Conservation (phyloP, 2,329 filamentous ascomycete species). For the Trichophyton equinum region DNA sequence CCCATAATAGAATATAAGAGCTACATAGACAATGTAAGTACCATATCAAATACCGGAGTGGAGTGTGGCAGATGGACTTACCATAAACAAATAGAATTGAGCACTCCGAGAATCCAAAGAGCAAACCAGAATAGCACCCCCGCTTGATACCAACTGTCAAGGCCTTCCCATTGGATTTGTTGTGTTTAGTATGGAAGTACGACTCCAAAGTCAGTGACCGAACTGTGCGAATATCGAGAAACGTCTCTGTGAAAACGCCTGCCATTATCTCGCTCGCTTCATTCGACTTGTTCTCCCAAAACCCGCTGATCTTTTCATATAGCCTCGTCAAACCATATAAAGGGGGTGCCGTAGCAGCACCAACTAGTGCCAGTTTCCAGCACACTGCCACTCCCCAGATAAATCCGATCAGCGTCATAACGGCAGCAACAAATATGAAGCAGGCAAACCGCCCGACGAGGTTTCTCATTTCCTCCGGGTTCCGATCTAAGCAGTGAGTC, state of each 20-base stretch:
- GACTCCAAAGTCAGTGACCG: constrained; percentile 60
- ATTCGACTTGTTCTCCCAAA: constrained; percentile 61
- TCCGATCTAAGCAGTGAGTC: constrained; percentile 61
- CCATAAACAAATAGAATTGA: constrained; percentile 55
- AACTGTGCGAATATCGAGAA: constrained; percentile 68
- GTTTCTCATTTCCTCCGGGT: constrained; percentile 77
- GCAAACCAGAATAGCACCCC: constrained; percentile 52
- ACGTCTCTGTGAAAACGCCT: constrained; percentile 58
- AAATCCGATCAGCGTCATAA: constrained; percentile 58
- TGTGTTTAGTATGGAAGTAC: constrained; percentile 56
- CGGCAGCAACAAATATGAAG: constrained; percentile 50
- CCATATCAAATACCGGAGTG: not conserved
- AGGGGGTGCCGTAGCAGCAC: constrained; percentile 54
- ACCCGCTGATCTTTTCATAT: constrained; percentile 52
- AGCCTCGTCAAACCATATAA: constrained; percentile 53
- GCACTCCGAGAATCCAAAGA: constrained; percentile 69
- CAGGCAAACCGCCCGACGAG: constrained; percentile 67
- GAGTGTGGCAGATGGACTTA: constrained; percentile 13
- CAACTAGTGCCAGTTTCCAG: constrained; percentile 72
- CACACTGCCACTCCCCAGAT: constrained; percentile 61
- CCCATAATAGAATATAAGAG: constrained; percentile 75
- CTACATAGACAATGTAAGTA: constrained; percentile 23
- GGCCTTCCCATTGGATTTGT: constrained; percentile 38
- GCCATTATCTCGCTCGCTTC: constrained; percentile 48
- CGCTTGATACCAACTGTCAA: constrained; percentile 52